Evolutionary conservation across 805 yeast genomes (phyloP).

Genomic region (Trichomonascus vanleenenianus): DNA sequence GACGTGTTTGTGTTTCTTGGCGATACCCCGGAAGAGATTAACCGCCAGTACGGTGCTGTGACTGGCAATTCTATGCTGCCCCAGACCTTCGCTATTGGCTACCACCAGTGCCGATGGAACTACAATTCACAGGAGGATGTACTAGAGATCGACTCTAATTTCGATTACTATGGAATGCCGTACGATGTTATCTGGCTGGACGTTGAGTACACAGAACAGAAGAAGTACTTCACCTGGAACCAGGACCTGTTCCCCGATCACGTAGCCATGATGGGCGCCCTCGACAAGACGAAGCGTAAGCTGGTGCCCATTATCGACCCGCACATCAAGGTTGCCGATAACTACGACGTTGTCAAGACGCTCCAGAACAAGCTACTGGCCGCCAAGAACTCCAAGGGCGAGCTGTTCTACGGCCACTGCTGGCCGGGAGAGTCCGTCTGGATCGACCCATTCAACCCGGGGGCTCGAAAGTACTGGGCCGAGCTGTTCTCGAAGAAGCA

Average conservation of each 20-base stretch:
- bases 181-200: conserved; percentile 93
- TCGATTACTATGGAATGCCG: conserved; percentile 71
- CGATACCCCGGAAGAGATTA: conserved; percentile 45
- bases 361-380: conserved; percentile 38
- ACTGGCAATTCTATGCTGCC: conserved; percentile 75
- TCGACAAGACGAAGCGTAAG: conserved; percentile 70
- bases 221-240: conserved; percentile 90
- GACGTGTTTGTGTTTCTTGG: conserved; percentile 67
- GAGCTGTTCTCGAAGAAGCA: conserved; percentile 27
- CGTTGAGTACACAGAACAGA: conserved; percentile 78
- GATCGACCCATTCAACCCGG: conserved; percentile 77
- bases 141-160: conserved; percentile 52
- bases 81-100: conserved; percentile 69
- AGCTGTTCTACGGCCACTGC: conserved; percentile 72
- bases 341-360: conserved; percentile 54
- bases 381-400: conserved; percentile 39
- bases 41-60: conserved; percentile 51
- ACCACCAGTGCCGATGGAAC: conserved; percentile 97
- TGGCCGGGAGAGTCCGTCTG: conserved; percentile 97
- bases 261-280: conserved; percentile 49
- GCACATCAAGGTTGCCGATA: conserved; percentile 55
- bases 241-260: conserved; percentile 65
- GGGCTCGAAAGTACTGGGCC: conserved; percentile 29
- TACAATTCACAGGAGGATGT: conserved; percentile 84
- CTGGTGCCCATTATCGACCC: conserved; percentile 85